phyloP scores from a whole-genome alignment of 2,329 filamentous ascomycete genomes.

The Tricladium varicosporioides region DNA sequence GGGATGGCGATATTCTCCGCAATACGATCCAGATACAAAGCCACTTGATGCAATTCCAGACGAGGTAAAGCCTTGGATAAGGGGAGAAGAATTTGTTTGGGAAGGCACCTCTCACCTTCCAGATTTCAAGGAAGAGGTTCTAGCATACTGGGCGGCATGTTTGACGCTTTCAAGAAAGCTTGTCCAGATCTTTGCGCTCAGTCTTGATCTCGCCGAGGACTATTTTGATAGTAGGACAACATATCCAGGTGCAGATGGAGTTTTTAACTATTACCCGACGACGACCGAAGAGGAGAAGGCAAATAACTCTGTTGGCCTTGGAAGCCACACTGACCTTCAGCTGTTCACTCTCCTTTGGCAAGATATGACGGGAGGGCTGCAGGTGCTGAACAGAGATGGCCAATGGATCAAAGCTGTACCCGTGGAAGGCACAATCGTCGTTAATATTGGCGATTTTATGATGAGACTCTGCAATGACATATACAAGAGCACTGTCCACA shows the following conservation, averaged over 20 bases:
- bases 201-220: slow-evolving; percentile 50
- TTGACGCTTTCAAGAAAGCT: slow-evolving; percentile 50
- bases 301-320: slow-evolving; percentile 39
- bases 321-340: slow-evolving; percentile 48
- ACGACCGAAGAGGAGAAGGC: slow-evolving; percentile 34
- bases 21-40: slow-evolving; percentile 46
- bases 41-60: slow-evolving; percentile 42
- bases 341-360: slow-evolving; percentile 51
- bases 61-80: slow-evolving; percentile 42
- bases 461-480: slow-evolving; percentile 50
- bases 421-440: slow-evolving; percentile 46
- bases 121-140: slow-evolving; percentile 45
- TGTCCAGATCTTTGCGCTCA: slow-evolving; percentile 52
- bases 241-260: slow-evolving; percentile 46
- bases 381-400: slow-evolving; percentile 41
- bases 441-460: slow-evolving; percentile 53
- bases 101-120: slow-evolving; percentile 47
- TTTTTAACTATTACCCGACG: slow-evolving; percentile 45
- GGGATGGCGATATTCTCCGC: slow-evolving; percentile 50
- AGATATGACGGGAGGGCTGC: slow-evolving; percentile 42
- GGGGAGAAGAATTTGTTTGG: slow-evolving; percentile 52
- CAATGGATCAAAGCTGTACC: slow-evolving; percentile 45
- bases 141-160: slow-evolving; percentile 48
- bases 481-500: slow-evolving; percentile 50
- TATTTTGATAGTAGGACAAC: slow-evolving; percentile 54